These are phyloP conservation scores for Cyclaneusma minus DNA, from an alignment of 2,329 filamentous ascomycete species.

Conservation along the genomic window DNA sequence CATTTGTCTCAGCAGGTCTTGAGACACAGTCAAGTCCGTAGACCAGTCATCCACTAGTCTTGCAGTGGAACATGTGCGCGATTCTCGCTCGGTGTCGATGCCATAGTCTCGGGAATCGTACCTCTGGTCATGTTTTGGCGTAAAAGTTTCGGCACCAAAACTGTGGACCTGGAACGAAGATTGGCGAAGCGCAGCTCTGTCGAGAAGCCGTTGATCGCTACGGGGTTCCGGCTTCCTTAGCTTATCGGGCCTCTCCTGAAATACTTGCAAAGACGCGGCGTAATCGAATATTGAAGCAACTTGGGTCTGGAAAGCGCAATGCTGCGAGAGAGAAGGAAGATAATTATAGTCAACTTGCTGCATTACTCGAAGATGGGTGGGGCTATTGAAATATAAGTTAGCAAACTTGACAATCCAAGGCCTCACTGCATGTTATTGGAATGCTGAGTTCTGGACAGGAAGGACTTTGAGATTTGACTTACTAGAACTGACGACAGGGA, in stretches of 20 bases:
- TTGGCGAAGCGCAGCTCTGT: constrained; percentile 17
- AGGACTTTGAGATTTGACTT: too few relatives aligned
- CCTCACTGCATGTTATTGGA: constrained; percentile 1
- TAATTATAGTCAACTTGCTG: constrained; percentile 28
- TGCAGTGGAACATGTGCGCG: constrained; percentile 6
- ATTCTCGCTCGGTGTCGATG: constrained; percentile 1
- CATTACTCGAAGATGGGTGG: constrained; percentile 25
- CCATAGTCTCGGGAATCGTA: constrained; percentile 20
- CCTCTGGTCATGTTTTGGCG: constrained; percentile 13
- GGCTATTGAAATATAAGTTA: too few relatives aligned
- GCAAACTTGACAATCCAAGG: constrained; percentile 1
- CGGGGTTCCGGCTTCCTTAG: not conserved
- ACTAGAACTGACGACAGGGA: constrained; percentile 29
- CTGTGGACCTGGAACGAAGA: constrained; percentile 17
- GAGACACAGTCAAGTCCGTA: constrained; percentile 2
- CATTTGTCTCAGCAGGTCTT: constrained; percentile 9
- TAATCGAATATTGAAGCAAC: constrained; percentile 23
- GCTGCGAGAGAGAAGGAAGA: constrained; percentile 27
- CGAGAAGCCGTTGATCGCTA: constrained; percentile 7
- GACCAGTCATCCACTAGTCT: constrained; percentile 10
- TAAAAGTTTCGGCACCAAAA: constrained; percentile 24
- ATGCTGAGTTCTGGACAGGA: too few relatives aligned
- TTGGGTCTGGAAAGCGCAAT: constrained; percentile 23
- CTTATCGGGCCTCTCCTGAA: constrained; percentile 9
- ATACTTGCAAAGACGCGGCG: constrained; percentile 15